Conservation (phyloP, 2,329 filamentous ascomycete species). For the Diaporthe citrichinensis region DNA sequence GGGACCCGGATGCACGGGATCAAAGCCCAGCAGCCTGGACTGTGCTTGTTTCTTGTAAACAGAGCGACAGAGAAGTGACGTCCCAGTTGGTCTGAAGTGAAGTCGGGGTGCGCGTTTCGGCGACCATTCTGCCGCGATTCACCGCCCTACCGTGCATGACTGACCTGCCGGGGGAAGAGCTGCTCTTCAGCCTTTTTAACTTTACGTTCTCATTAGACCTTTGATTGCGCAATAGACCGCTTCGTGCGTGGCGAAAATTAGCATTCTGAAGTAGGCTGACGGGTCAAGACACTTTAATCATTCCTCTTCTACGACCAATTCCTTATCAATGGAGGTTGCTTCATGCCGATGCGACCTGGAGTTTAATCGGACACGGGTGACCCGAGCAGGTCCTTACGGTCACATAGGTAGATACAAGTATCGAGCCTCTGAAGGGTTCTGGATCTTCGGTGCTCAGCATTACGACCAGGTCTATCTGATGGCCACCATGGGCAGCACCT, state of each 20-base stretch:
- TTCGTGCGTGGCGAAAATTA: background rate
- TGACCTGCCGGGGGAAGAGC: too few relatives aligned
- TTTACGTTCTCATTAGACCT: background rate
- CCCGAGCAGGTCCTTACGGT: background rate
- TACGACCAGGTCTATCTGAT: background rate
- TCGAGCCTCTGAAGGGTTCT: too few relatives aligned
- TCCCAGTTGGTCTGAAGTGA: background rate
- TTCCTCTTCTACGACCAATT: background rate
- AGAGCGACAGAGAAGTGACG: background rate
- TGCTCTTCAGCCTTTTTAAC: too few relatives aligned
- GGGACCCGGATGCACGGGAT: background rate
- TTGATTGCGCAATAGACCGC: background rate
- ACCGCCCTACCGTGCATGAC: background rate
- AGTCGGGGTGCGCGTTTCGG: background rate
- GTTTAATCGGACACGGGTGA: background rate
- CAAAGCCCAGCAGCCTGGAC: background rate
- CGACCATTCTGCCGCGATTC: conserved; percentile 19
- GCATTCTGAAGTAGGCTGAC: background rate
- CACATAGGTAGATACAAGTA: background rate
- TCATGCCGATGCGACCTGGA: background rate
- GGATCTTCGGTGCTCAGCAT: background rate
- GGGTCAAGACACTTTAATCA: background rate
- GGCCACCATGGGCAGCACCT: background rate
- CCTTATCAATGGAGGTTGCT: too few relatives aligned
- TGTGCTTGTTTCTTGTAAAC: background rate